Evolutionary conservation across 2,329 filamentous ascomycete species (phyloP), one percentile per base, ranked within the genome.

Genomic region (Alternaria sp.): DNA sequence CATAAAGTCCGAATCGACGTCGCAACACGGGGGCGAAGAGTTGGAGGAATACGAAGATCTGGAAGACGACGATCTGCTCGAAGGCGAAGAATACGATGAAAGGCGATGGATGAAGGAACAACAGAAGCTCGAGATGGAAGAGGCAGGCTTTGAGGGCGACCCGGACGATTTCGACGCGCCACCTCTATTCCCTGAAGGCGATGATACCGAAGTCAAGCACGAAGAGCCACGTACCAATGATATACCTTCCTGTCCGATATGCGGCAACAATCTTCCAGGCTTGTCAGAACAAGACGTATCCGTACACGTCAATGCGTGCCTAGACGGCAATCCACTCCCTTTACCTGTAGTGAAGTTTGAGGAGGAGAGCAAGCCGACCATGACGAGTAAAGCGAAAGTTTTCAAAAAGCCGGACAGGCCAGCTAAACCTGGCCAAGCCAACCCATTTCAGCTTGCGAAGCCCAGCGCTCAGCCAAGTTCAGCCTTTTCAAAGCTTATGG

Each of bases 401-500:
- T 92, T 90, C 74, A 87, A 90, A 57, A 87, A 87, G 70, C 89
- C 92, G 15, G 87, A 88, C 2, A 76, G 79, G 23, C 85, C 94
- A 41, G 88, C 94, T 0, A 89, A 90, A 66, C 92, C 94, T 2
- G 93, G 91, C 0, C 95, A 97, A 78, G 84, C 88, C 7, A 96
- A 92, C 72, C 94, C 94, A 0, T 92, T 96, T 69, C 84, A 85
- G 7, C 75, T 91, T 4, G 85, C 83, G 12, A 78, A 80, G 30
- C 57, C 63, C 63, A 78, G 64, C 49, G 76, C 59, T 28, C 76
- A 58, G 69, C 75, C 56, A 65, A 82, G 56, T 45, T 96, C 94
- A 4, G 96, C 95, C 0, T 99, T 99, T 74, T 90, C 92, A 3
- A 96, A 92, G 75, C 85, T 99, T 61, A 99, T 99, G 96, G 92